These are phyloP conservation scores for Colletotrichum sp. DNA, from an alignment of 2,329 filamentous ascomycete species.

Conservation along the genomic window DNA sequence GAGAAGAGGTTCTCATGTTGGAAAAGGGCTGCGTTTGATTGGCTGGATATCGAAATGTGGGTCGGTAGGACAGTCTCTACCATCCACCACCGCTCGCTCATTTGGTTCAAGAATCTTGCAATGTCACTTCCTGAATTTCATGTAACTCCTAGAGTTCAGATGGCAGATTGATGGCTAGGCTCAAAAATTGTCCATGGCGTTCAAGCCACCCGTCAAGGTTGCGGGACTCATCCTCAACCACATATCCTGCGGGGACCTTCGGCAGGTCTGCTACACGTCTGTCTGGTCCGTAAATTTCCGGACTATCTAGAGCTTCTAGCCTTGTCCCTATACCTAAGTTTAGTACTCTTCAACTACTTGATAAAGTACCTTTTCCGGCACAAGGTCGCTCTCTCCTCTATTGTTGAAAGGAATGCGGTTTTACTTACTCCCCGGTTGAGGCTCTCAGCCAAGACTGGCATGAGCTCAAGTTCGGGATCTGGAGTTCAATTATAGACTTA, in stretches of 20 bases:
- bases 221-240: conserved; percentile 47
- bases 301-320: not conserved
- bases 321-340: not conserved
- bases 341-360: not conserved
- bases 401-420: not conserved
- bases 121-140: not conserved
- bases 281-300: not conserved
- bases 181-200: not conserved
- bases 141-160: not conserved
- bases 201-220: conserved; percentile 41
- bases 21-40: not conserved
- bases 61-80: not conserved
- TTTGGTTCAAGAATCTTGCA: not conserved
- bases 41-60: not conserved
- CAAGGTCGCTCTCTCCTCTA: not conserved
- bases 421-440: conserved; percentile 27
- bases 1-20: not conserved
- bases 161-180: not conserved
- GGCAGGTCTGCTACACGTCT: not conserved
- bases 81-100: not conserved
- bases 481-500: conserved; percentile 39
- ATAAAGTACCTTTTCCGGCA: not conserved
- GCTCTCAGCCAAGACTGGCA: conserved; percentile 40
- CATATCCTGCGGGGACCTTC: conserved; percentile 33
- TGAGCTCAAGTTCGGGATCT: conserved; percentile 40